Percentiles rank a stretch among this genome's conserved stretches.
Evolutionary conservation across 2,329 filamentous ascomycete species (phyloP).

Genomic region (Metarhizium brunneum): DNA sequence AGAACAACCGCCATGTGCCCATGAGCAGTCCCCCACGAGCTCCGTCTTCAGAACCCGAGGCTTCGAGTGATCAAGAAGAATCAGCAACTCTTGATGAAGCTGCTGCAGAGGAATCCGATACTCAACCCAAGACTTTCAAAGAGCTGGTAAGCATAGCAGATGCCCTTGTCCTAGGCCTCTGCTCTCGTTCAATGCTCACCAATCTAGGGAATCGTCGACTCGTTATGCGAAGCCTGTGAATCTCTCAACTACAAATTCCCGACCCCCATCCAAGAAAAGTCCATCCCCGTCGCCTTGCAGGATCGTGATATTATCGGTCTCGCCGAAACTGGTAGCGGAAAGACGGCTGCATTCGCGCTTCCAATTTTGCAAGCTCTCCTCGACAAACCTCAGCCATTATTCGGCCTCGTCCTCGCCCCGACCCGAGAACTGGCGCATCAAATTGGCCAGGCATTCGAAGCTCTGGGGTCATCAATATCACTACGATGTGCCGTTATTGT

Average conservation of each 20-base stretch:
- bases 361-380: slow-evolving; percentile 88
- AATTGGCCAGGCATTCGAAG: slow-evolving; percentile 81
- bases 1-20: slow-evolving; percentile 10
- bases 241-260: slow-evolving; percentile 74
- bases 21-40: background rate
- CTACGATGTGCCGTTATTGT: slow-evolving; percentile 80
- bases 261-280: slow-evolving; percentile 79
- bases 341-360: slow-evolving; percentile 89
- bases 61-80: slow-evolving; percentile 15
- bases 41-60: slow-evolving; percentile 3
- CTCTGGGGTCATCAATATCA: slow-evolving; percentile 77
- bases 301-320: slow-evolving; percentile 85
- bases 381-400: slow-evolving; percentile 76
- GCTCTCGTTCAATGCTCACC: background rate
- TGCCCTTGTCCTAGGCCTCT: background rate
- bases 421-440: slow-evolving; percentile 91
- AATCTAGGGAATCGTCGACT: slow-evolving; percentile 68
- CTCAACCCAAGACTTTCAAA: slow-evolving; percentile 51
- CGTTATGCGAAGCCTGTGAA: slow-evolving; percentile 81
- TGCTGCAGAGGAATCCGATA: slow-evolving; percentile 20
- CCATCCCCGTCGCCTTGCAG: slow-evolving; percentile 72
- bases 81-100: slow-evolving; percentile 25
- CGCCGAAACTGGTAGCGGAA: slow-evolving; percentile 91
- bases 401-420: slow-evolving; percentile 83
- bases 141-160: slow-evolving; percentile 40